These are phyloP conservation scores for Ceriops decandra DNA, from an alignment of 345 rosid genomes.

Conservation along the genomic window DNA sequence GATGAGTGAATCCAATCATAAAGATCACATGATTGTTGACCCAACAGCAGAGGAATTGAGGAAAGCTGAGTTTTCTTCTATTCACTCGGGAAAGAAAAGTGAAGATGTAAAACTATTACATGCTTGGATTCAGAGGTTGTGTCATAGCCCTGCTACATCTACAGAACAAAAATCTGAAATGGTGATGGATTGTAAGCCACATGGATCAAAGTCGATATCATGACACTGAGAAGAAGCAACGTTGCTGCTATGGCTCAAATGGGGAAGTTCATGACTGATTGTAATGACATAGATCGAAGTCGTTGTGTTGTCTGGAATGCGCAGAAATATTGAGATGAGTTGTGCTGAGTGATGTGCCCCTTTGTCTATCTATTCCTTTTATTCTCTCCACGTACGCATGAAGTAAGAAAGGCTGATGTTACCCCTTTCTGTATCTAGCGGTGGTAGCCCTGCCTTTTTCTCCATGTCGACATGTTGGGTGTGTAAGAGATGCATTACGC, in stretches of 20 bases:
- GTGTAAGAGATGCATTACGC: no score
- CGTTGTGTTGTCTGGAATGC: conserved; percentile 58
- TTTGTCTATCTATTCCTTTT: no score
- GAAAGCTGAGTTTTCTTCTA: conserved; percentile 30
- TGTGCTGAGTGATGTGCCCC: not conserved
- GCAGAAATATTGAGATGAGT: not conserved
- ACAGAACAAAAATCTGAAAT: conserved; percentile 23
- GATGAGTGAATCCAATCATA: conserved; percentile 22
- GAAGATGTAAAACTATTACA: conserved; percentile 30
- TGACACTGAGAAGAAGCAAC: conserved; percentile 54
- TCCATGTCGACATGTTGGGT: no score
- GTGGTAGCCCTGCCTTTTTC: no score
- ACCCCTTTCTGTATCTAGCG: no score
- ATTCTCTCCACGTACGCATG: no score
- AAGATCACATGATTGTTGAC: conserved; percentile 19
- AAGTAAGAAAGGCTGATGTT: no score
- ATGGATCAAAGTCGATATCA: conserved; percentile 26
- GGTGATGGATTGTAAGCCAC: conserved; percentile 36
- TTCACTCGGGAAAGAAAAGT: conserved; percentile 24
- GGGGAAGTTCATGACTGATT: conserved; percentile 75
- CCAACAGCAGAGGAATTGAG: conserved; percentile 17
- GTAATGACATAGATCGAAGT: conserved; percentile 9
- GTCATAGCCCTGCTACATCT: conserved; percentile 29
- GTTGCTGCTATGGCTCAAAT: conserved; percentile 92
- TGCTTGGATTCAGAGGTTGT: conserved; percentile 82